phyloP scores from a whole-genome alignment of 768 basidiomycete genomes.

The Auriscalpium orientale region DNA sequence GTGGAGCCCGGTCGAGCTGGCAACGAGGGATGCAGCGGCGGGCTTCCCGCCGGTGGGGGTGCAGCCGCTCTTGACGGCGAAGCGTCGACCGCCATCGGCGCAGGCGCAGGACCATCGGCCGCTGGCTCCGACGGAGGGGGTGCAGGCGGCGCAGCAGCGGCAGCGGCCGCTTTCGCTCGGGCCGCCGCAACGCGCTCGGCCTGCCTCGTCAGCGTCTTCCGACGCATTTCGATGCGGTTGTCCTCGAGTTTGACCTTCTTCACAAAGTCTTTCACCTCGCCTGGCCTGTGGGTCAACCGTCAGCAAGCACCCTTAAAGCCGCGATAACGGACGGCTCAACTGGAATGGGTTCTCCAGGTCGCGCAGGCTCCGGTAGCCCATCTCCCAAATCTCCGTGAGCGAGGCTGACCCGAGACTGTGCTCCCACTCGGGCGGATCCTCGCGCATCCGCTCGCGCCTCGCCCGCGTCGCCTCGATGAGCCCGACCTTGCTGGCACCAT shows the following conservation, averaged over 20 bases:
- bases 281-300: constrained; percentile 38
- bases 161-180: constrained; percentile 34
- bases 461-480: constrained; percentile 56
- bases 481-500: constrained; percentile 36
- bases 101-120: constrained; percentile 7
- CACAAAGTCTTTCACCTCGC: constrained; percentile 68
- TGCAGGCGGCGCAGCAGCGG: constrained; percentile 13
- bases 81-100: constrained; percentile 12
- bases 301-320: no score
- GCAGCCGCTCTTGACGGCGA: constrained; percentile 16
- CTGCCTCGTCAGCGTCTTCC: constrained; percentile 30
- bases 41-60: constrained; percentile 19
- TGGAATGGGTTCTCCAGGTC: constrained; percentile 63
- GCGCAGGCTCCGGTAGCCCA: constrained; percentile 60
- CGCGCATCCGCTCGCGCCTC: constrained; percentile 45
- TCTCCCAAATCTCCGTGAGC: constrained; percentile 76
- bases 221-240: constrained; percentile 46
- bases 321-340: constrained; percentile 25
- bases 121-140: constrained; percentile 19
- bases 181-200: constrained; percentile 31
- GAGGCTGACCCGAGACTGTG: constrained; percentile 61
- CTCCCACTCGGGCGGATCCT: constrained; percentile 53
- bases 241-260: constrained; percentile 67
- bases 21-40: constrained; percentile 59
- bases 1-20: constrained; percentile 59